Evolutionary conservation across 2,329 filamentous ascomycete genomes (phyloP), one percentile per base, ranked within the genome.

Genomic region (Ceratocystis albifundus): DNA sequence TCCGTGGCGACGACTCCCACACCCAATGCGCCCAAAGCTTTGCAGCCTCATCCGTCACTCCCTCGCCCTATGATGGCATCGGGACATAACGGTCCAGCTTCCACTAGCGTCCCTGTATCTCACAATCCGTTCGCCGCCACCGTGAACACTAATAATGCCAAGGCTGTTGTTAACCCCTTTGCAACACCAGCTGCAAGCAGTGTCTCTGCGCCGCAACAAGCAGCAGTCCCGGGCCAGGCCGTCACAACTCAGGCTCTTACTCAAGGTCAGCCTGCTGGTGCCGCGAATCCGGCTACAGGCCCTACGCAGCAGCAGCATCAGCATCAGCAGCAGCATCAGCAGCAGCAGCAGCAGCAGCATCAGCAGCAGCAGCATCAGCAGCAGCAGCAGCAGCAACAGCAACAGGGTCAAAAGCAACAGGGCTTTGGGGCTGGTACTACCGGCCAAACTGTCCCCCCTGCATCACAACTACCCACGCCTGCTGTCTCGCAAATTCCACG

Each of bases 371-470:
- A 66, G 62, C 69, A 64, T n/a, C 68, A 70, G 65, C 65, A 69
- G 36, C 68, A 69, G 46, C 63, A 17, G 20, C 45, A 48, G 45
- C n/a, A 25, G 65, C 65, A 69, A 44, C 68, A 69, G 46, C 63
- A 17, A 48, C 45, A 48, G 45, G 45, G 59, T 17, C 63, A 44
- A 32, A 22, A 41, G n/a, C 45, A 46, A 15, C 65, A 46, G 10
- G 59, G 45, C 62, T 36, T 15, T 22, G 53, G 8, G 63, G 62
- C 67, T 44, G 53, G 67, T 62, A 32, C 65, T 48, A 7, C 45
- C 65, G 25, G 45, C 55, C 20, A 68, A 68, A 17, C 25, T 1
- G 41, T 32, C 15, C 57, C 57, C 20, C 46, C 57, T 22, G 59
- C 28, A n/a, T 61, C 67, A n/a, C 61, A 63, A 30, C 46, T 65